Evolutionary conservation across 1,284 basidiomycete species (phyloP).

Genomic region (Wallemia hederae): DNA sequence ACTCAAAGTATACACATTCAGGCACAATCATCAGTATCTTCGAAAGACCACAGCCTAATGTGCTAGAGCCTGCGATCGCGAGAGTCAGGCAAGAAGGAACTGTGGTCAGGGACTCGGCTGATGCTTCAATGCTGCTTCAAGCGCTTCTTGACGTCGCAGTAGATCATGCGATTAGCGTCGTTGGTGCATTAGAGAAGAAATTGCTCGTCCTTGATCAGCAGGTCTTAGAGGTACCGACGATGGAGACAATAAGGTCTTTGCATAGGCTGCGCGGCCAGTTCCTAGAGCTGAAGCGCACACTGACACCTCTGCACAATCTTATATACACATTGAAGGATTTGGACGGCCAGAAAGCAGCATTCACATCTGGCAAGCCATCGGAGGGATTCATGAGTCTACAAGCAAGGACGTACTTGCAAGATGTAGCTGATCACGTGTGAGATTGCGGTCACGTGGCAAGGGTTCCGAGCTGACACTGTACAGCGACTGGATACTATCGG

Average conservation of each 20-base stretch:
- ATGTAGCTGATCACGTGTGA: neutral
- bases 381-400: neutral
- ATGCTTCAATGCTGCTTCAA: constrained; percentile 8
- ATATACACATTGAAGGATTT: constrained; percentile 5
- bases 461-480: neutral
- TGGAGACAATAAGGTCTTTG: constrained; percentile 6
- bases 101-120: constrained; percentile 4
- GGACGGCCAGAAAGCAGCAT: constrained; percentile 3
- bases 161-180: constrained; percentile 6
- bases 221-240: constrained; percentile 6
- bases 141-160: constrained; percentile 7
- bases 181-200: constrained; percentile 5
- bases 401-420: neutral
- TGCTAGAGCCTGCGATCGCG: constrained; percentile 2
- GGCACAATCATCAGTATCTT: constrained; percentile 7
- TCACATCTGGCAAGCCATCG: neutral
- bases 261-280: constrained; percentile 6
- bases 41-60: constrained; percentile 3
- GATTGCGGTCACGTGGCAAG: neutral
- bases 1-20: neutral
- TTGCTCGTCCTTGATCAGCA: constrained; percentile 6
- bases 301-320: constrained; percentile 6
- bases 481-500: neutral
- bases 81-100: constrained; percentile 5
- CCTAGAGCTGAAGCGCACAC: constrained; percentile 6